phyloP scores from a whole-genome alignment of 2,329 filamentous ascomycete species.

The Annulohypoxylon truncatum region DNA sequence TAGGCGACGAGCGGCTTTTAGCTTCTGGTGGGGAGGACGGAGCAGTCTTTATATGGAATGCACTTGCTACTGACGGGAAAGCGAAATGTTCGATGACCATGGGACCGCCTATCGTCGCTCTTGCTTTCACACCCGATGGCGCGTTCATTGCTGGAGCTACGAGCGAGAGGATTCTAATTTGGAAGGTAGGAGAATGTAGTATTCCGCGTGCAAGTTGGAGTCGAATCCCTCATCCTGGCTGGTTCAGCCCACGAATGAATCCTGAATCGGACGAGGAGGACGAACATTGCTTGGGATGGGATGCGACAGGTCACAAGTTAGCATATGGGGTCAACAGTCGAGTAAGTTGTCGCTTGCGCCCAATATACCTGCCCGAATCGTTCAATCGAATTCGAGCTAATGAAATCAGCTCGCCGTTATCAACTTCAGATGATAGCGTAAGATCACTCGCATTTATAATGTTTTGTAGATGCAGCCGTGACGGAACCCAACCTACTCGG shows the following conservation, averaged over 20 bases:
- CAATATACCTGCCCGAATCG: neutral
- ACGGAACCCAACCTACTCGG: neutral
- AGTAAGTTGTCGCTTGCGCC: conserved; percentile 57
- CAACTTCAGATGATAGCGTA: conserved; percentile 58
- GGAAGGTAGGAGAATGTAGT: conserved; percentile 70
- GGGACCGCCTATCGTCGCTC: conserved; percentile 66
- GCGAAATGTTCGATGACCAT: conserved; percentile 71
- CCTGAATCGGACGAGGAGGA: conserved; percentile 68
- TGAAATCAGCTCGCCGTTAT: conserved; percentile 60
- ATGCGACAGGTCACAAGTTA: conserved; percentile 69
- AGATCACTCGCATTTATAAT: neutral
- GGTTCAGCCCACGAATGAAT: conserved; percentile 67
- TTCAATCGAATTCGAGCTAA: conserved; percentile 29
- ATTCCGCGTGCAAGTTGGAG: conserved; percentile 72
- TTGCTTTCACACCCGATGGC: conserved; percentile 73
- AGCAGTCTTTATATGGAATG: conserved; percentile 72
- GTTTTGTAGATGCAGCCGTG: conserved; percentile 2
- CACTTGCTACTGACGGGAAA: conserved; percentile 64
- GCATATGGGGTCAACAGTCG: conserved; percentile 72
- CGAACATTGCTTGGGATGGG: conserved; percentile 71
- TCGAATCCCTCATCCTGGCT: conserved; percentile 65
- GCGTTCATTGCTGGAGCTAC: conserved; percentile 72
- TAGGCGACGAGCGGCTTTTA: conserved; percentile 65
- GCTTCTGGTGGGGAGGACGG: conserved; percentile 73
- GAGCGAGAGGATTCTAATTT: conserved; percentile 68